These are phyloP conservation scores for Danielozyma ontarioensis DNA, from an alignment of 805 yeast genomes.

Conservation along the genomic window DNA sequence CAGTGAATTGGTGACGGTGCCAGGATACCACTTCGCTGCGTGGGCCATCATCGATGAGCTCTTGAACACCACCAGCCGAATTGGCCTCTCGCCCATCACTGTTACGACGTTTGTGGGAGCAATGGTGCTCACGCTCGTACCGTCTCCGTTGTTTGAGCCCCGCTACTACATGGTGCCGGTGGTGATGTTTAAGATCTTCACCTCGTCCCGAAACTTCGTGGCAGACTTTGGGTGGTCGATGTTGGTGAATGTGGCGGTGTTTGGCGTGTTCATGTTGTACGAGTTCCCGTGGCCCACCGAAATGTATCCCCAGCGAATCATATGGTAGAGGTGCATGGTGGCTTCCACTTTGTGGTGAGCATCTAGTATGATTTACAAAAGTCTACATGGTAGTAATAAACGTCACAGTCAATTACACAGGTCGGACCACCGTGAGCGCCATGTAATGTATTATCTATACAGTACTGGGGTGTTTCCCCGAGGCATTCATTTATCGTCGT, in stretches of 20 bases:
- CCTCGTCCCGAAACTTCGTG: conserved; percentile 33
- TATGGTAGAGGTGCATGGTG: conserved; percentile 81
- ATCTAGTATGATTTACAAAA: too few relatives aligned
- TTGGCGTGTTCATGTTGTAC: conserved; percentile 51
- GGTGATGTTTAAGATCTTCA: conserved; percentile 63
- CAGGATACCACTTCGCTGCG: conserved; percentile 64
- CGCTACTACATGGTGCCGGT: conserved; percentile 85
- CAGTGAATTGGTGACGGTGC: conserved; percentile 48
- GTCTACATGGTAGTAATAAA: not conserved
- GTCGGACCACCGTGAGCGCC: conserved; percentile 1
- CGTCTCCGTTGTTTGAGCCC: conserved; percentile 92
- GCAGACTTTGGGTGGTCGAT: conserved; percentile 62
- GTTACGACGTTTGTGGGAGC: conserved; percentile 49
- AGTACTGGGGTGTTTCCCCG: conserved; percentile 1
- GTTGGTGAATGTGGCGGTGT: conserved; percentile 48
- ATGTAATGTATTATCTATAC: conserved; percentile 4
- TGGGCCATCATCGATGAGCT: conserved; percentile 24
- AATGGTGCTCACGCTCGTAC: conserved; percentile 58
- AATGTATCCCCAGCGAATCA: conserved; percentile 64
- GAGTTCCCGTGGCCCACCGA: conserved; percentile 70
- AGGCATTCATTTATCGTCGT: not conserved
- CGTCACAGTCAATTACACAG: conserved; percentile 1
- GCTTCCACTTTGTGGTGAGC: too few relatives aligned
- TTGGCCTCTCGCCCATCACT: conserved; percentile 27
- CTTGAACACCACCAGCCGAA: conserved; percentile 1